phyloP scores from a whole-genome alignment of 257 asterid species.

The Nicotiana undulata region DNA sequence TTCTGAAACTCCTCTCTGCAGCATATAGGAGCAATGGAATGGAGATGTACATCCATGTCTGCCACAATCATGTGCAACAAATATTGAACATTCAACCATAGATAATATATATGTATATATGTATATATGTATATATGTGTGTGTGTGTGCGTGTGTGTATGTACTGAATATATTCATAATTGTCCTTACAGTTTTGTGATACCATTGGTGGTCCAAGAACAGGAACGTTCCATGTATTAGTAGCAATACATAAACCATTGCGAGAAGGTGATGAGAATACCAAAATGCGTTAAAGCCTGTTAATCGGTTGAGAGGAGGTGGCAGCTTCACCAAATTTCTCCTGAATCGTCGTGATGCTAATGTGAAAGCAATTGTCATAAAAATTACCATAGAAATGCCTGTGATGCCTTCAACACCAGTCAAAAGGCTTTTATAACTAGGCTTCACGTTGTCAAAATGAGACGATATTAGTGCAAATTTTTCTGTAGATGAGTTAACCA shows the following conservation, averaged over 20 bases:
- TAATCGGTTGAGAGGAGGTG: constrained; percentile 55
- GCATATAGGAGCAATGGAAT: constrained; percentile 62
- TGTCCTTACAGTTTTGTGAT: constrained; percentile 58
- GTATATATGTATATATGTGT: too few relatives aligned
- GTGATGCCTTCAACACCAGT: constrained; percentile 44
- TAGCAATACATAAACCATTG: constrained; percentile 56
- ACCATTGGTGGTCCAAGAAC: constrained; percentile 70
- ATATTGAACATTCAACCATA: background rate
- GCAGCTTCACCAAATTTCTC: constrained; percentile 54
- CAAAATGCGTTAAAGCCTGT: constrained; percentile 94
- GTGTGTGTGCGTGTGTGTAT: too few relatives aligned
- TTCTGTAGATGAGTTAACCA: constrained; percentile 47
- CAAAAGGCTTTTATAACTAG: constrained; percentile 46
- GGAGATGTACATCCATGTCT: constrained; percentile 92
- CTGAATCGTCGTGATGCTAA: constrained; percentile 65
- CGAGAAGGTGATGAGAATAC: constrained; percentile 93
- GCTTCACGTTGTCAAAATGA: constrained; percentile 47
- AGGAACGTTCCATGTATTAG: constrained; percentile 65
- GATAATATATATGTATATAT: too few relatives aligned
- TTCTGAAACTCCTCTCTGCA: constrained; percentile 77
- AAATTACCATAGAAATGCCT: constrained; percentile 58
- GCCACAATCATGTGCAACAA: constrained; percentile 2
- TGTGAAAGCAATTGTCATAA: constrained; percentile 61
- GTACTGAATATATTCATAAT: background rate
- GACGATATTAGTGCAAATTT: constrained; percentile 49